Percentiles rank a stretch among this genome's conserved stretches.
These are phyloP conservation scores for Actinomortierella wolfii DNA, from an alignment of 371 early-diverging fungal species.

Conservation along the genomic window DNA sequence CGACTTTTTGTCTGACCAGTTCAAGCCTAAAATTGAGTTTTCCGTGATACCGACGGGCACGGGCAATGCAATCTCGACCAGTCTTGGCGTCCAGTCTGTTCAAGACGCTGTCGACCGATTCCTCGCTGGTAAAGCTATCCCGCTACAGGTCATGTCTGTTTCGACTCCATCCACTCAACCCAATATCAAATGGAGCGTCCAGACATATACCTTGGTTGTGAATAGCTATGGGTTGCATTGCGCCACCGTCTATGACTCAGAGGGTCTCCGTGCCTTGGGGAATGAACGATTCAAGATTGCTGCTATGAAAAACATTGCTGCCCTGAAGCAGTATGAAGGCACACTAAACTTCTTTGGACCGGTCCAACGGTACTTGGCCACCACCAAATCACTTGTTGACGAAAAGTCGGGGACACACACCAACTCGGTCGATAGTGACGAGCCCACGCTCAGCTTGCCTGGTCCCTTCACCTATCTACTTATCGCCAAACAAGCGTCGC, in stretches of 20 bases:
- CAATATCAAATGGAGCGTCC: constrained; percentile 6
- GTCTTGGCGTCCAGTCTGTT: constrained; percentile 14
- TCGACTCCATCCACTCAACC: background rate
- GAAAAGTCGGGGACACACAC: too few species aligned
- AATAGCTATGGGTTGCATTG: constrained; percentile 38
- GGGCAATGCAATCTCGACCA: constrained; percentile 37
- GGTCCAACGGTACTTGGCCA: constrained; percentile 19
- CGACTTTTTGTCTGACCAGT: constrained; percentile 14
- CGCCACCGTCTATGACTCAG: constrained; percentile 29
- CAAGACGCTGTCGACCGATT: constrained; percentile 19
- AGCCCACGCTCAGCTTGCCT: constrained; percentile 7
- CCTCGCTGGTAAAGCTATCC: constrained; percentile 1
- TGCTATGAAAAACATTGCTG: constrained; percentile 20
- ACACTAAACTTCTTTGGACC: constrained; percentile 15
- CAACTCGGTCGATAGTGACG: background rate
- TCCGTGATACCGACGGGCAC: constrained; percentile 19
- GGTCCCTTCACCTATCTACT: constrained; percentile 34
- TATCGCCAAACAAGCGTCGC: constrained; percentile 24
- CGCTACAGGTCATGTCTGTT: constrained; percentile 23
- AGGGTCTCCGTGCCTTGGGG: constrained; percentile 16
- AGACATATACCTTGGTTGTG: constrained; percentile 19
- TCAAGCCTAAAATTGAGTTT: constrained; percentile 11
- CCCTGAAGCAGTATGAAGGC: constrained; percentile 25
- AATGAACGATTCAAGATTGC: constrained; percentile 29
- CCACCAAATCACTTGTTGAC: constrained; percentile 4